Conservation (phyloP, 345 rosid species). For the Brassica cretica region DNA sequence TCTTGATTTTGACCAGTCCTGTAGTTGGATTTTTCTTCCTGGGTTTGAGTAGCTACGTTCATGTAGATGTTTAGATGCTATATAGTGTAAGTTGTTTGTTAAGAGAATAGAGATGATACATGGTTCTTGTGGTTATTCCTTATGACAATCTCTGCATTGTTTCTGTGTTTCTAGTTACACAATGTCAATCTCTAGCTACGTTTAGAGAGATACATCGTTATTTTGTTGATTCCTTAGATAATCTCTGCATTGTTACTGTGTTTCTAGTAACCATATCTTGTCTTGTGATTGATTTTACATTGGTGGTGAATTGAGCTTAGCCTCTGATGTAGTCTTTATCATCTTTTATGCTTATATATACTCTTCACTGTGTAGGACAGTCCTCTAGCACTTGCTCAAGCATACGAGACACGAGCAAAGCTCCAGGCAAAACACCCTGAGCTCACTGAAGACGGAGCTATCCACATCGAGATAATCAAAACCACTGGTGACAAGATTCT, state of each 20-base stretch:
- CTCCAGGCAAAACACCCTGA: constrained; percentile 75
- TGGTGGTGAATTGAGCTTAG: constrained; percentile 10
- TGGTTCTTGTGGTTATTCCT: background rate
- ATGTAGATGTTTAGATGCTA: constrained; percentile 8
- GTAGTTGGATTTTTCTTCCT: too few species aligned
- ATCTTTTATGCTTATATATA: constrained; percentile 31
- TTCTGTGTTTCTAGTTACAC: background rate
- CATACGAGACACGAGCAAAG: constrained; percentile 85
- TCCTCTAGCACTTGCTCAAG: constrained; percentile 98
- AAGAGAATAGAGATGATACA: too few species aligned
- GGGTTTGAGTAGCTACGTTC: background rate
- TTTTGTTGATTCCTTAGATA: background rate
- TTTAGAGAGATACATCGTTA: background rate
- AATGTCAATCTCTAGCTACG: too few species aligned
- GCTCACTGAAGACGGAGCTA: constrained; percentile 86
- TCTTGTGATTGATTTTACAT: background rate
- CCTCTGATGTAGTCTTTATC: too few species aligned
- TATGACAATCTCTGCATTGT: background rate
- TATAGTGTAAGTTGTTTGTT: too few species aligned
- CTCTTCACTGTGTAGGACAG: constrained; percentile 55
- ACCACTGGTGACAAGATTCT: constrained; percentile 96
- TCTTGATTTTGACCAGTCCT: background rate
- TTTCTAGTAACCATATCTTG: too few species aligned
- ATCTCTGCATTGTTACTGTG: background rate
- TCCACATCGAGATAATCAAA: constrained; percentile 84